These are phyloP conservation scores for Aureobasidium leucospermi DNA, from an alignment of 2,329 filamentous ascomycete genomes.

Conservation along the genomic window DNA sequence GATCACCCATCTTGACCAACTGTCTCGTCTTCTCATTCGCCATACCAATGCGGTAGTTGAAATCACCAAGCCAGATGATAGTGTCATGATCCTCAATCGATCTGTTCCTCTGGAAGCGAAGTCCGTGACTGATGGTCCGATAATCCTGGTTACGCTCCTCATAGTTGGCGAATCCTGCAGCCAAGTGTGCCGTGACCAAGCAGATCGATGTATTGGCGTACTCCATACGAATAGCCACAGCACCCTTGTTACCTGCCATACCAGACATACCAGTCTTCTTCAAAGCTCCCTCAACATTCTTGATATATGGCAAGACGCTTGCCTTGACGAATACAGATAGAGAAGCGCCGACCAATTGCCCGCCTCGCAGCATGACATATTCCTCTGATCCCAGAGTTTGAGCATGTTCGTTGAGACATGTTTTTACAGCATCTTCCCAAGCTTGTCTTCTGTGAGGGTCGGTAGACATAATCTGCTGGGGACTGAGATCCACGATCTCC, in stretches of 20 bases:
- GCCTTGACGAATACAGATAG: constrained; percentile 85
- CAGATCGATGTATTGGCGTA: constrained; percentile 89
- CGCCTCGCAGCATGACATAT: constrained; percentile 84
- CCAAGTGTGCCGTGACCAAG: constrained; percentile 93
- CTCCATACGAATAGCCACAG: constrained; percentile 91
- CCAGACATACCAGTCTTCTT: constrained; percentile 95
- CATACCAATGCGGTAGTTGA: constrained; percentile 94
- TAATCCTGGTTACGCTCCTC: constrained; percentile 95
- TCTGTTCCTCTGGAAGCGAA: constrained; percentile 85
- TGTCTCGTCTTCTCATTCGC: constrained; percentile 68
- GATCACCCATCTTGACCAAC: constrained; percentile 63
- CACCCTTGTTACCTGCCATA: constrained; percentile 96
- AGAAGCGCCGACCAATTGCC: constrained; percentile 89
- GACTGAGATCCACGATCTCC: constrained; percentile 95
- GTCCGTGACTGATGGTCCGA: constrained; percentile 73
- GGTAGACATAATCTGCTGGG: constrained; percentile 98
- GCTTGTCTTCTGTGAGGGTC: constrained; percentile 76
- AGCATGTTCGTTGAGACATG: constrained; percentile 67
- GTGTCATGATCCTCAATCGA: constrained; percentile 87
- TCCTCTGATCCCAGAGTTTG: constrained; percentile 59
- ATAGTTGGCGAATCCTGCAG: constrained; percentile 92
- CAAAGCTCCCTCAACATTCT: constrained; percentile 91
- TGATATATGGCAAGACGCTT: constrained; percentile 70
- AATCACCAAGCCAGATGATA: constrained; percentile 93
- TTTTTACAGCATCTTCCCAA: constrained; percentile 79